These are phyloP conservation scores for Isabelozyma pseudorhagii DNA, from an alignment of 805 yeast species.

Conservation along the genomic window DNA sequence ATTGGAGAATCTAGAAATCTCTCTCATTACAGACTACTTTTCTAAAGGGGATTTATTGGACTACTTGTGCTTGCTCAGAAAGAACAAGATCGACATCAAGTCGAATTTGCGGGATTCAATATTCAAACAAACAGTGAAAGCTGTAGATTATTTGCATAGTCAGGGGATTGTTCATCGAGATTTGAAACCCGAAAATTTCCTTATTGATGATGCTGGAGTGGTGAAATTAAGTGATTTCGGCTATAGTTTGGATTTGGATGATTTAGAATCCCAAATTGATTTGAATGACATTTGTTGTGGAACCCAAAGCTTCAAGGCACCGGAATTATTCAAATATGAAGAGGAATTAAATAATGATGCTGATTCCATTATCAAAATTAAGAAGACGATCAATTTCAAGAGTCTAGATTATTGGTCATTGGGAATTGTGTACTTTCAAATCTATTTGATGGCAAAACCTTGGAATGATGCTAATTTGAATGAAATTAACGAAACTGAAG, in stretches of 20 bases:
- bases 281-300: slow-evolving; percentile 37
- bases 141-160: slow-evolving; percentile 43
- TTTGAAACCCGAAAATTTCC: slow-evolving; percentile 52
- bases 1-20: slow-evolving; percentile 15
- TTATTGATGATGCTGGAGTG: slow-evolving; percentile 43
- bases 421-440: slow-evolving; percentile 47
- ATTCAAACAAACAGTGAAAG: slow-evolving; percentile 45
- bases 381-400: slow-evolving; percentile 20
- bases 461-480: slow-evolving; percentile 41
- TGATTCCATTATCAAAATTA: not conserved
- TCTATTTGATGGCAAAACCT: slow-evolving; percentile 43
- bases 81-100: slow-evolving; percentile 25
- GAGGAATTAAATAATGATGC: slow-evolving; percentile 2
- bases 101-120: slow-evolving; percentile 40
- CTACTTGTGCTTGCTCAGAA: slow-evolving; percentile 37
- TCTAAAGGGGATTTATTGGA: slow-evolving; percentile 48
- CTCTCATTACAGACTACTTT: slow-evolving; percentile 42
- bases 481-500: slow-evolving; percentile 13
- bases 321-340: slow-evolving; percentile 41
- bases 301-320: slow-evolving; percentile 53
- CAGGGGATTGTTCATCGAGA: slow-evolving; percentile 48
- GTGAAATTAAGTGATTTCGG: slow-evolving; percentile 52
- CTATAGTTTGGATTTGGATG: slow-evolving; percentile 37
- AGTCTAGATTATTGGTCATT: slow-evolving; percentile 51
- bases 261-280: slow-evolving; percentile 13